Percentiles rank a stretch among this genome's conserved stretches.
Conservation (phyloP, 2,329 filamentous ascomycete genomes). For the Chaetomiaceae sp. region DNA sequence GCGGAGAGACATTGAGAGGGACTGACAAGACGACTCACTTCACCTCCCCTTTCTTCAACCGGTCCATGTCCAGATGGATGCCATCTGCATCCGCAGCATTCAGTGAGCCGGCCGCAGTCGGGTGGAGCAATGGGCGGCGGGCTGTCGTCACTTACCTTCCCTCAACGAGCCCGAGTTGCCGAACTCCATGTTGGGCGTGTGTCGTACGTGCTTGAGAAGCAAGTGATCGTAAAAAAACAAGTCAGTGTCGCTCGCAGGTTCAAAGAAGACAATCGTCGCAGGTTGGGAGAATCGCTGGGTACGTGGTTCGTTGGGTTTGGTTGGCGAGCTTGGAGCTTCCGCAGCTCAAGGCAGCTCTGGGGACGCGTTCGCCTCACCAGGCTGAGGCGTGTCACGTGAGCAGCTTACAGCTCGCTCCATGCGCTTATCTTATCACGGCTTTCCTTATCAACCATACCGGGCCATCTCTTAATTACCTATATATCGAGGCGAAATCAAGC, state of each 20-base stretch:
- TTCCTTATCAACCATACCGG: too few species aligned
- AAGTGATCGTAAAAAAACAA: conserved; percentile 14
- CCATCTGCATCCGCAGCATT: conserved; percentile 61
- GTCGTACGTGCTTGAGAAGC: conserved; percentile 14
- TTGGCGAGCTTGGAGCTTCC: conserved; percentile 16
- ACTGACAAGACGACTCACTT: conserved; percentile 61
- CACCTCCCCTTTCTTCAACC: conserved; percentile 97
- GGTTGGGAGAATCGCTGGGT: neutral
- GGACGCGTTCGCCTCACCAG: conserved; percentile 21
- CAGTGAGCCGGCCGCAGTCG: conserved; percentile 18
- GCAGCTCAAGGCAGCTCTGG: conserved; percentile 27
- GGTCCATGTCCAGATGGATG: conserved; percentile 98
- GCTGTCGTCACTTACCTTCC: conserved; percentile 45
- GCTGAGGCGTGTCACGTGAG: conserved; percentile 21
- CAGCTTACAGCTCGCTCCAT: neutral
- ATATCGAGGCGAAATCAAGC: too few species aligned
- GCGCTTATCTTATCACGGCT: conserved; percentile 12
- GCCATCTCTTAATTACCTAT: too few species aligned
- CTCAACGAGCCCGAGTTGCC: conserved; percentile 56
- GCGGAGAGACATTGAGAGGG: neutral
- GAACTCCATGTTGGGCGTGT: conserved; percentile 50
- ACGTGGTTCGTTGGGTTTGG: conserved; percentile 8
- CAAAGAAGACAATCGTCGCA: neutral
- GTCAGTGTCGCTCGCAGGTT: neutral
- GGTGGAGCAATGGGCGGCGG: conserved; percentile 5